Evolutionary conservation across 2,329 filamentous ascomycete genomes (phyloP).

Genomic region (Arthrobotrys pseudoclavata): DNA sequence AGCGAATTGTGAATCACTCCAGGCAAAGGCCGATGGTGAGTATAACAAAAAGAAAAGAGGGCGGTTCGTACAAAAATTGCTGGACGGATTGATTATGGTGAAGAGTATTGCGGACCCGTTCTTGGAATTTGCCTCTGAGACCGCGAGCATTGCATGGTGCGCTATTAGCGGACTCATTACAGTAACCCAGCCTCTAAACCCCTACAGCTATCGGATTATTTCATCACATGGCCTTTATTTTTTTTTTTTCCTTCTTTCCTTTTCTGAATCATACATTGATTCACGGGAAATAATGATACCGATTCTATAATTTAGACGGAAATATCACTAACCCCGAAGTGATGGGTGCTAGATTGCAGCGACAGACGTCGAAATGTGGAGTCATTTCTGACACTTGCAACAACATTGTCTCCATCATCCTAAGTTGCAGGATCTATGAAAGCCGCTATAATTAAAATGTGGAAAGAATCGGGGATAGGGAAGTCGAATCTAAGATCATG

Average conservation of each 20-base stretch:
- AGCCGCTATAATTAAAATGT: conserved; percentile 17
- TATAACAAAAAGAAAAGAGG: conserved; percentile 25
- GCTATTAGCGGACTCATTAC: conserved; percentile 36
- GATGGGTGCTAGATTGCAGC: conserved; percentile 12
- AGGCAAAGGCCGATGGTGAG: conserved; percentile 22
- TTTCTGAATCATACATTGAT: neutral
- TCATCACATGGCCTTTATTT: neutral
- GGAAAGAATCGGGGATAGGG: neutral
- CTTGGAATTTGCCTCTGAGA: conserved; percentile 37
- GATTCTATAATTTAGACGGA: neutral
- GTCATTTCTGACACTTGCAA: conserved; percentile 32
- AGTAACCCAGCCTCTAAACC: conserved; percentile 16
- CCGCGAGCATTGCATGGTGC: conserved; percentile 37
- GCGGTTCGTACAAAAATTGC: conserved; percentile 31
- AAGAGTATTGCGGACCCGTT: conserved; percentile 37
- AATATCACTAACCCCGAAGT: neutral
- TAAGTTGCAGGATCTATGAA: conserved; percentile 35
- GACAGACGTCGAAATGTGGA: conserved; percentile 36
- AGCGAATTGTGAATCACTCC: conserved; percentile 32
- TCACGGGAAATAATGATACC: neutral
- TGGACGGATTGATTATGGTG: conserved; percentile 18
- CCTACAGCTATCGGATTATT: conserved; percentile 6
- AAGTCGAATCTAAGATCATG: conserved; percentile 24
- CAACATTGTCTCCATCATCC: conserved; percentile 34
- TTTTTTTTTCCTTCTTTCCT: neutral